Evolutionary conservation across 371 early-diverging fungal genomes (phyloP), one percentile per base, ranked within the genome.

Genomic region (Mortierella sp.): DNA sequence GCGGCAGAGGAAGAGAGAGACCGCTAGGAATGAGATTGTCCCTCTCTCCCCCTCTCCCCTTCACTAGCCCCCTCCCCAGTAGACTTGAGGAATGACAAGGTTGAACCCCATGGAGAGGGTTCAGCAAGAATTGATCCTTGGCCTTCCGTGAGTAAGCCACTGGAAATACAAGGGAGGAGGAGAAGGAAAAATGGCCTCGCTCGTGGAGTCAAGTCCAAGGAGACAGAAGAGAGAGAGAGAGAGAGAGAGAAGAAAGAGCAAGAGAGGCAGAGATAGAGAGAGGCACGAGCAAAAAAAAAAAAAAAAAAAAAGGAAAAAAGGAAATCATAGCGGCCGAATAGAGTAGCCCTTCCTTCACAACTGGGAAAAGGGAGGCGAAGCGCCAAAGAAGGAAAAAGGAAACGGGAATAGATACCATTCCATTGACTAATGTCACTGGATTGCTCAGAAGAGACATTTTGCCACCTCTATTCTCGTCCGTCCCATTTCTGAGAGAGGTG

Each of bases 261-360:
- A 55, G 28, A 46, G 43, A 62, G 56, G 52, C 57, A 43, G 62
- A 61, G 21, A 28, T 26, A 62, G 60, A 62, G 66, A 72, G 66
- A 57, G 64, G 66, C 72, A 62, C 50, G 12, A 21, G 45, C 30
- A 50, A 47, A 28, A 37, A 23, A 29, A 19, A 60, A 37, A 19
- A 43, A 58, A 43, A 57, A 46, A 45, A 48, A 57, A 57, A 50
- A 21, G 64, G 62, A 37, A 45, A 52, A 60, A 28, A 65, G n/a
- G n/a, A n/a, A n/a, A n/a, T n/a, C 37, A 37, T 37, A 37, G 37
- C 37, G 9, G 37, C 37, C 37, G 37, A 37, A 37, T 3, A 37
- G 37, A 37, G 37, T 9, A 3, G 37, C 9, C 37, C 37, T 37
- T 37, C 9, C n/a, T n/a, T n/a, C n/a, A n/a, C n/a, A n/a, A 9